A percentile compares a stretch with the other conserved stretches of the same genome.
phyloP scores from a whole-genome alignment of 495 filamentous ascomycete species.

The Extremus antarcticus region DNA sequence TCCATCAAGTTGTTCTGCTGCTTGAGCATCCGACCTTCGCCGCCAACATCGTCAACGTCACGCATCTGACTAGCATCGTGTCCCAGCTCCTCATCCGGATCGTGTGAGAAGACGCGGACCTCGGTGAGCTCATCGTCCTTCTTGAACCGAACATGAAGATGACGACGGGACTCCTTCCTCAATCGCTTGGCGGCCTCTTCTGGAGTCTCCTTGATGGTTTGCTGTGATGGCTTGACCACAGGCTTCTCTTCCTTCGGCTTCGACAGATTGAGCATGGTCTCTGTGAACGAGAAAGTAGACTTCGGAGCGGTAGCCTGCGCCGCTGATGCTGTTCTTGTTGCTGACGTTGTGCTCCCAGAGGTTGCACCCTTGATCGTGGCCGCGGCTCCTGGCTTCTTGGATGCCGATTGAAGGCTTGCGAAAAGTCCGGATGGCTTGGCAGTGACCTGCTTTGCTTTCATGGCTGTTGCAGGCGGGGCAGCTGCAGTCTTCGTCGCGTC shows the following conservation, averaged over 20 bases:
- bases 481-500: slow-evolving; percentile 24
- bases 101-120: slow-evolving; percentile 62
- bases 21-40: slow-evolving; percentile 74
- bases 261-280: slow-evolving; percentile 50
- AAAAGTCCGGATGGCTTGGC: slow-evolving; percentile 51
- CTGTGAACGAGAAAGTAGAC: slow-evolving; percentile 36
- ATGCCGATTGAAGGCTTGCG: slow-evolving; percentile 46
- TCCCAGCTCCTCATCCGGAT: slow-evolving; percentile 71
- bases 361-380: slow-evolving; percentile 34
- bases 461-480: slow-evolving; percentile 4
- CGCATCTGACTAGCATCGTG: slow-evolving; percentile 53
- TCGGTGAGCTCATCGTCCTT: slow-evolving; percentile 61
- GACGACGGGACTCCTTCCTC: slow-evolving; percentile 66
- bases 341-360: slow-evolving; percentile 16
- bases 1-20: slow-evolving; percentile 52
- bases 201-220: slow-evolving; percentile 56
- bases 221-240: slow-evolving; percentile 40
- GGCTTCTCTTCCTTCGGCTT: slow-evolving; percentile 51
- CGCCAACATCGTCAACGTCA: slow-evolving; percentile 58
- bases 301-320: slow-evolving; percentile 25
- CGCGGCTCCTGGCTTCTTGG: slow-evolving; percentile 50
- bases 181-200: slow-evolving; percentile 64
- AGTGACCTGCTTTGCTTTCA: slow-evolving; percentile 39
- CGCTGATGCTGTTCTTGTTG: slow-evolving; percentile 30
- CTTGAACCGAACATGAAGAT: slow-evolving; percentile 61